Conservation (phyloP, 192 early-diverging fungal species). For the Podila minutissima region DNA sequence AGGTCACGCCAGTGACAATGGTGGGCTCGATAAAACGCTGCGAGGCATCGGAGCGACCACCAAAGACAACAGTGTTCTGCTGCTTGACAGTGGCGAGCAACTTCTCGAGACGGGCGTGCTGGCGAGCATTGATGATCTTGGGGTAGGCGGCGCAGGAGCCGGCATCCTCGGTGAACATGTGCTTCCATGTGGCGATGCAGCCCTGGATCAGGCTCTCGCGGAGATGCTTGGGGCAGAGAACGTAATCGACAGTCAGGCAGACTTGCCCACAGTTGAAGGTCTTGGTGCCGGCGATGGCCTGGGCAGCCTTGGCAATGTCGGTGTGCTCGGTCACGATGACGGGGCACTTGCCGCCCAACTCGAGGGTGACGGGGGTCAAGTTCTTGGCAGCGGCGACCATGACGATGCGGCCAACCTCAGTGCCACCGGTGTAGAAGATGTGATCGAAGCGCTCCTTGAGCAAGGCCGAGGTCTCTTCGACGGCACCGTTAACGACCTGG, state of each 20-base stretch:
- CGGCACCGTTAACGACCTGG: conserved; percentile 63
- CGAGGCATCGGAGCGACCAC: conserved; percentile 46
- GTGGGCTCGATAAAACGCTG: conserved; percentile 66
- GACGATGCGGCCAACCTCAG: conserved; percentile 65
- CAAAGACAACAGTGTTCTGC: conserved; percentile 54
- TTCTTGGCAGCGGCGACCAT: conserved; percentile 69
- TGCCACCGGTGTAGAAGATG: conserved; percentile 76
- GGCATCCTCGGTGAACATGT: conserved; percentile 55
- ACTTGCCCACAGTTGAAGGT: conserved; percentile 87
- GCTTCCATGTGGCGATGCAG: conserved; percentile 47
- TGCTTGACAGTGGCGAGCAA: conserved; percentile 54
- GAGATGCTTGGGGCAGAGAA: conserved; percentile 62
- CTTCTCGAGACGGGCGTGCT: conserved; percentile 57
- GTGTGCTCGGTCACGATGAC: conserved; percentile 71
- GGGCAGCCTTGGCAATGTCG: conserved; percentile 71
- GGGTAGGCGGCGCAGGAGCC: conserved; percentile 36
- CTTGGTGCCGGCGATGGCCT: conserved; percentile 86
- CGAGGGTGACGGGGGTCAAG: conserved; percentile 70
- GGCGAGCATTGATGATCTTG: conserved; percentile 61
- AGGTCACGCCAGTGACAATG: conserved; percentile 58
- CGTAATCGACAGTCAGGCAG: conserved; percentile 74
- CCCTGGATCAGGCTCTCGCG: conserved; percentile 57
- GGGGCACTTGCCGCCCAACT: conserved; percentile 81
- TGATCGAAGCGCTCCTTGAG: conserved; percentile 67
- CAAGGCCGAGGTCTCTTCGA: conserved; percentile 64